Conservation (phyloP, 345 rosid species). For the Brassica juncea region DNA sequence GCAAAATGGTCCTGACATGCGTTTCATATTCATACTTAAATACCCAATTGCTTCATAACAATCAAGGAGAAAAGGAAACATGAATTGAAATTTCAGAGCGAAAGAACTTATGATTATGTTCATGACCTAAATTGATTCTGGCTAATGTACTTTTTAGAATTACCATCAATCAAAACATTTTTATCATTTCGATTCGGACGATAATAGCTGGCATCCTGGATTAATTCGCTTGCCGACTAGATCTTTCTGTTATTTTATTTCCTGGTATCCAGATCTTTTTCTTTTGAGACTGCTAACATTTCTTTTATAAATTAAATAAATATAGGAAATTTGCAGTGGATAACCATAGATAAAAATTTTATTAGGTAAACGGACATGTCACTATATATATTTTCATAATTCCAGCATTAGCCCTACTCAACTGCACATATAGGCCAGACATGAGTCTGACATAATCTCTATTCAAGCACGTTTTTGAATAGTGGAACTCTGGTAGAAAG, state of each 20-base stretch:
- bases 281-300: too few species aligned
- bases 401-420: too few species aligned
- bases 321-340: too few species aligned
- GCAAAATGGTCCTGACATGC: conserved; percentile 23
- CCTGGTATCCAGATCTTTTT: too few species aligned
- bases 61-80: neutral
- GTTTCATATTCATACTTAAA: conserved; percentile 19
- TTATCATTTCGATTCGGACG: neutral
- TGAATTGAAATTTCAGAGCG: neutral
- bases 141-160: conserved; percentile 3
- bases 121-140: neutral
- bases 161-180: conserved; percentile 9
- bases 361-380: too few species aligned
- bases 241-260: neutral
- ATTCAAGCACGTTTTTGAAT: too few species aligned
- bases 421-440: too few species aligned
- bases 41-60: neutral
- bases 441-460: too few species aligned
- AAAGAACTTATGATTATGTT: neutral
- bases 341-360: too few species aligned
- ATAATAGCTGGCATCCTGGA: neutral
- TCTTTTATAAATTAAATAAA: too few species aligned
- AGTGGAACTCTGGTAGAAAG: too few species aligned
- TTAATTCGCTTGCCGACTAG: neutral
- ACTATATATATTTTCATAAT: too few species aligned